Conservation (phyloP, 192 early-diverging fungal genomes). For the Backusella liffmaniae region DNA sequence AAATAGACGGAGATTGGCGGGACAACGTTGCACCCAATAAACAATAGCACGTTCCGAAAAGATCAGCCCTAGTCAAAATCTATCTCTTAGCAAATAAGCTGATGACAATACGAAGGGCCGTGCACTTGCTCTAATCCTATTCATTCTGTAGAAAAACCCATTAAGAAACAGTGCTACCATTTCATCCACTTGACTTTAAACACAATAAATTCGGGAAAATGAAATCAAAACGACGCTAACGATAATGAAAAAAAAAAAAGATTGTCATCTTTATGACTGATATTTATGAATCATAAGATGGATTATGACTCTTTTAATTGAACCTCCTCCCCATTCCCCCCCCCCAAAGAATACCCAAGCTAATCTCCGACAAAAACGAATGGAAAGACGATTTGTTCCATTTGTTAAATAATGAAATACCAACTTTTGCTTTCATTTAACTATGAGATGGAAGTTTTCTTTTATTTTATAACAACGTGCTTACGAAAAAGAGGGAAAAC, state of each 20-base stretch:
- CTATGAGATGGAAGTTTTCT: not conserved
- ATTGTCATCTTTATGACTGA: constrained; percentile 6
- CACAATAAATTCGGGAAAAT: not conserved
- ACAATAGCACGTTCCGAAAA: not conserved
- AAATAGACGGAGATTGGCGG: not conserved
- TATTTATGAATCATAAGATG: constrained; percentile 1
- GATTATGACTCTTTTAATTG: not conserved
- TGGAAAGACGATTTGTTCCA: not conserved
- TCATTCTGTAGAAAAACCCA: not conserved
- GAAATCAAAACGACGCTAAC: not conserved
- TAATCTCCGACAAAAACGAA: not conserved
- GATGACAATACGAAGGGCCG: not conserved
- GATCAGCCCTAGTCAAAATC: not conserved
- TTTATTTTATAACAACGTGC: not conserved
- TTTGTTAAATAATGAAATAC: too few relatives aligned
- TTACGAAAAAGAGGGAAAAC: not conserved
- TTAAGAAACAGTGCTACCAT: not conserved
- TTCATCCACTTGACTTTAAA: not conserved
- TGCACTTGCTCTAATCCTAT: not conserved
- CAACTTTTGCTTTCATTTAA: not conserved
- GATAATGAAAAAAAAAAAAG: not conserved
- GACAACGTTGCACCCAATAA: not conserved
- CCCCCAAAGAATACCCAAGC: not conserved
- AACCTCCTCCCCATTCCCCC: not conserved
- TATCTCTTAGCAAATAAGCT: not conserved